Conservation (phyloP, 108 stramenopile species). For the Aurantiochytrium sp. region DNA sequence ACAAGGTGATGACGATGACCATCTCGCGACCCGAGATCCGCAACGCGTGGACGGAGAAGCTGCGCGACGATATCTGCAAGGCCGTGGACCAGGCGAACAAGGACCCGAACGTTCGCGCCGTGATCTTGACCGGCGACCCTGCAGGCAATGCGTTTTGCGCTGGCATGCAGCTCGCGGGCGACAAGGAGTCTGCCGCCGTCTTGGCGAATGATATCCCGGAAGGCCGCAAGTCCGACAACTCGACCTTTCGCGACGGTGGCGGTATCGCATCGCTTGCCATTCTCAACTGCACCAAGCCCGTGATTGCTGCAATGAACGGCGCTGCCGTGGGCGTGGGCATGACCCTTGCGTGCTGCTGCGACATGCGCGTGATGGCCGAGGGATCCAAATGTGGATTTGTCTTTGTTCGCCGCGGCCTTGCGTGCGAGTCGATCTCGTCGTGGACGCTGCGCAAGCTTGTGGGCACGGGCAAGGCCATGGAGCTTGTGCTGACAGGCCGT, state of each 20-base stretch:
- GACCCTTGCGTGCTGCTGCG: constrained; percentile 1
- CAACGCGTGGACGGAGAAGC: constrained; percentile 10
- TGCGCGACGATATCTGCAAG: not conserved
- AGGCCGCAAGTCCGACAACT: not conserved
- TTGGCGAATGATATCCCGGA: not conserved
- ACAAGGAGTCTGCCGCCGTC: not conserved
- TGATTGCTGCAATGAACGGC: constrained; percentile 14
- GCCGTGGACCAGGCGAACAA: not conserved
- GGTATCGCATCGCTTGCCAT: not conserved
- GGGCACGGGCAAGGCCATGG: constrained; percentile 9
- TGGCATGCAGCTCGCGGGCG: not conserved
- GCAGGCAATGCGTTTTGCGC: constrained; percentile 1
- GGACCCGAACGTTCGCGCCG: not conserved
- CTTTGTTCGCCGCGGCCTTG: constrained; percentile 2
- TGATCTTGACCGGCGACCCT: not conserved
- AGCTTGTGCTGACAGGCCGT: not conserved
- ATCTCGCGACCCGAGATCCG: not conserved
- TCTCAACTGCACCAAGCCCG: not conserved
- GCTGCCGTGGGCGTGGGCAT: constrained; percentile 14
- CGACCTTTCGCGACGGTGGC: not conserved
- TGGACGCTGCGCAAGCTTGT: not conserved
- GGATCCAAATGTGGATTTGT: not conserved
- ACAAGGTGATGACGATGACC: not conserved
- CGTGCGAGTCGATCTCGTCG: not conserved
- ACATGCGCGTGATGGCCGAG: not conserved